Conservation (phyloP, 352 stramenopile genomes). For the Peronospora belbahrii region DNA sequence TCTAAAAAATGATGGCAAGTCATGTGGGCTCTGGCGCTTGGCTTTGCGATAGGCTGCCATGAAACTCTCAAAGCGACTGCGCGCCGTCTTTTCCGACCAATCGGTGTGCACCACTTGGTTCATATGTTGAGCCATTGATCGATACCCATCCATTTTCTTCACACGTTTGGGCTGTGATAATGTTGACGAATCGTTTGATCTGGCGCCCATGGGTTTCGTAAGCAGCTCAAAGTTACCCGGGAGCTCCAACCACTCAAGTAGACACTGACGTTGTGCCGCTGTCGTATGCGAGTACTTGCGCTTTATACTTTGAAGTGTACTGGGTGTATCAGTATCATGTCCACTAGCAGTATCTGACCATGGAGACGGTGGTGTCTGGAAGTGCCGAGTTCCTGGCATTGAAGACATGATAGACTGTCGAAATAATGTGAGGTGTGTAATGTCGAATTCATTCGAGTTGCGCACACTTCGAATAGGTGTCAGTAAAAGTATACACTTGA, state of each 20-base stretch:
- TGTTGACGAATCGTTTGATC: background rate
- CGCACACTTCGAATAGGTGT: background rate
- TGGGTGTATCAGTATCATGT: constrained; percentile 16
- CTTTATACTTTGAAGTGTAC: constrained; percentile 3
- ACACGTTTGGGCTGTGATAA: constrained; percentile 19
- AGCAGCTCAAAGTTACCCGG: constrained; percentile 41
- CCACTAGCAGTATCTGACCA: constrained; percentile 10
- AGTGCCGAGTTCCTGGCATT: constrained; percentile 6
- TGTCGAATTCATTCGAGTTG: background rate
- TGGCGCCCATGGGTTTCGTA: constrained; percentile 13
- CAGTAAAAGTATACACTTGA: background rate
- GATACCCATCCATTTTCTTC: constrained; percentile 51
- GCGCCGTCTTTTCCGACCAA: constrained; percentile 42
- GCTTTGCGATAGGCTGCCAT: constrained; percentile 37
- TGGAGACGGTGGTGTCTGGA: constrained; percentile 5
- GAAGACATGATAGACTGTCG: constrained; percentile 11
- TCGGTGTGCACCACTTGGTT: constrained; percentile 28
- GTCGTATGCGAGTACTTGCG: constrained; percentile 51
- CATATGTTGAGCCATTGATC: constrained; percentile 40
- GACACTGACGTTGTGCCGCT: constrained; percentile 31
- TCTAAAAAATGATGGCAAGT: constrained; percentile 3
- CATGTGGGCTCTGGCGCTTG: constrained; percentile 10
- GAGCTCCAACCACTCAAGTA: constrained; percentile 55
- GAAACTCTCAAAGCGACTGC: constrained; percentile 54
- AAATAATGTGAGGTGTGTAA: background rate